Base-by-base conservation (phyloP, 768 basidiomycete species). In the Lactifluus piperatus region DNA sequence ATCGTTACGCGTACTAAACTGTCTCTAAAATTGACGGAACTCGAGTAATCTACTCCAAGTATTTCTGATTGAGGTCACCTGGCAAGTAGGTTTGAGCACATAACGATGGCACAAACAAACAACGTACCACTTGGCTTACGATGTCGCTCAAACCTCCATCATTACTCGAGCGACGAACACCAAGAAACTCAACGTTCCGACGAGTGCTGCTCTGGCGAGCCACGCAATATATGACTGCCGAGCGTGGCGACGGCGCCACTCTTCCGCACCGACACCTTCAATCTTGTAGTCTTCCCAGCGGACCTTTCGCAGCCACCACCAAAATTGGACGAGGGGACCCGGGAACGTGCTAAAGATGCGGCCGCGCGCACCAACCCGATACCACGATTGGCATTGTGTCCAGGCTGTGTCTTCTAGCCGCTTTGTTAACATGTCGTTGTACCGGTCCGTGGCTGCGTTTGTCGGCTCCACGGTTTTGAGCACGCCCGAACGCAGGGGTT, bases 371-470 rank as follows among this genome's bases (percentile, higher is more conserved):
- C 60, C 60, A 14, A 34, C 43, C 18, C 60, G 60, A 51, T 62
- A 62, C 63, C 63, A 64, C 46, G 63, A 62, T 3, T 27, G 34
- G 56, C 60, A 64, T 30, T 57, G 50, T n/a, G 60, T 20, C 54
- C 54, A 64, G 39, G 44, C 56, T 13, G 60, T 54, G 26, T 51
- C 34, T 10, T 45, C 14, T 4, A 64, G 52, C 9, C 53, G 57
- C 18, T 51, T 6, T 27, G 55, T 52, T 41, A 64, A 24, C 47
- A 50, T 49, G 22, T 43, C 43, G 34, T 64, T 64, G 56, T 58
- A 64, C 11, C 24, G 20, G 11, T 53, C 53, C 56, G 63, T 62
- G 24, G 61, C 63, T 2, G 9, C 45, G 18, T 58, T 57, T 1
- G 60, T 58, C 26, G 51, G 56, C 26, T 6, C 57, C 18, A 62